phyloP scores from a whole-genome alignment of 495 filamentous ascomycete species.

The Xylaria longipes region DNA sequence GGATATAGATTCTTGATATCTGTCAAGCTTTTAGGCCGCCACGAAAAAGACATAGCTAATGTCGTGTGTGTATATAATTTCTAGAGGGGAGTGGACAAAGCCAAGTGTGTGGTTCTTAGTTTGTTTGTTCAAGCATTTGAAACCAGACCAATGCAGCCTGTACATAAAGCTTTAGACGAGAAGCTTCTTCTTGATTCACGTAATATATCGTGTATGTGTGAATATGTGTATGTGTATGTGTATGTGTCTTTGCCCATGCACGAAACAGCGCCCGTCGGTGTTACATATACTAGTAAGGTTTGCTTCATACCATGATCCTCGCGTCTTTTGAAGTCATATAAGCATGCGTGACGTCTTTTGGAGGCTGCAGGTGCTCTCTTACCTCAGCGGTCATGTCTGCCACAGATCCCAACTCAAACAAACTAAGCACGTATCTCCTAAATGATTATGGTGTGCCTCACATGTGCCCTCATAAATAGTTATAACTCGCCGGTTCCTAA shows the following conservation, averaged over 20 bases:
- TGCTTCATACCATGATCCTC: not conserved
- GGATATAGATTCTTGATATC: constrained; percentile 29
- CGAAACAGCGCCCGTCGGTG: too few relatives aligned
- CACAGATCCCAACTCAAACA: not conserved
- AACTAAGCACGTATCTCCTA: not conserved
- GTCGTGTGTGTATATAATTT: constrained; percentile 34
- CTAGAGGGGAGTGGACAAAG: constrained; percentile 3
- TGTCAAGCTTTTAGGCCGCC: constrained; percentile 21
- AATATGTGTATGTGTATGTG: constrained; percentile 3
- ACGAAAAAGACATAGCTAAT: constrained; percentile 18
- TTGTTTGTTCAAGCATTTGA: constrained; percentile 22
- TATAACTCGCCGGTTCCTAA: not conserved
- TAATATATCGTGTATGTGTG: constrained; percentile 4
- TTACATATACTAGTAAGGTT: not conserved
- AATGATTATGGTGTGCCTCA: not conserved
- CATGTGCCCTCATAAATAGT: not conserved
- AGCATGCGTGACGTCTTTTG: not conserved
- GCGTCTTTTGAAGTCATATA: not conserved
- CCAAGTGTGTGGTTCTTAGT: constrained; percentile 12
- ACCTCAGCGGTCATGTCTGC: not conserved
- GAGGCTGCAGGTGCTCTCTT: not conserved
- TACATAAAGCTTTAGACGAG: constrained; percentile 31
- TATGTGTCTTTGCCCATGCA: not conserved
- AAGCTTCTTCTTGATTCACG: constrained; percentile 9
- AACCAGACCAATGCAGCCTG: constrained; percentile 22